These are phyloP conservation scores for Polygonum maritimum DNA, from an alignment of 148 eudicot genomes.

Conservation along the genomic window DNA sequence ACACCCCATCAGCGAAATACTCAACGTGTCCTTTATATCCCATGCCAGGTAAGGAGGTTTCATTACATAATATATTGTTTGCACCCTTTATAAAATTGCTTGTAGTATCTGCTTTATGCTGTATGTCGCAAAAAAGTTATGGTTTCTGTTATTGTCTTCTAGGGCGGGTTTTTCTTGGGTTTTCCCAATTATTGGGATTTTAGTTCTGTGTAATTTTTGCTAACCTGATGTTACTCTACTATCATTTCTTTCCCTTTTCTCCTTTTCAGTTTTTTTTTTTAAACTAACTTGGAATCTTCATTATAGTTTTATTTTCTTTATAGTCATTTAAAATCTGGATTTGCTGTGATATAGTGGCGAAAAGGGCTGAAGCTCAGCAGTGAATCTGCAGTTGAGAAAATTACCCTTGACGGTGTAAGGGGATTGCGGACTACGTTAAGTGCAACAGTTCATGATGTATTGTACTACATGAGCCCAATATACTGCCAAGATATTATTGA, in stretches of 20 bases:
- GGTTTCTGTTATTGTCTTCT: not conserved
- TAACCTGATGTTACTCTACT: not conserved
- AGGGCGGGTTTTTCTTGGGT: not conserved
- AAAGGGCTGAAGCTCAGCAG: conserved; percentile 85
- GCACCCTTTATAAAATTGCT: not conserved
- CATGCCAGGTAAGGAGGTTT: conserved; percentile 66
- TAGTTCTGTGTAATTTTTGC: not conserved
- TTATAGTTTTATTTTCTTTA: not conserved
- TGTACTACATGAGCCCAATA: conserved; percentile 99
- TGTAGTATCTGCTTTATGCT: not conserved
- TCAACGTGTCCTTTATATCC: conserved; percentile 88
- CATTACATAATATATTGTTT: not conserved
- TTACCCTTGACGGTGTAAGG: conserved; percentile 81
- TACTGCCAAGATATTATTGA: conserved; percentile 94
- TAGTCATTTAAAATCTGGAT: not conserved
- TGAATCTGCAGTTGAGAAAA: conserved; percentile 83
- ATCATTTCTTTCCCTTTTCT: not conserved
- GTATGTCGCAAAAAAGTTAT: not conserved
- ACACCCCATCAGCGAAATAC: conserved; percentile 68
- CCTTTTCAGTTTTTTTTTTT: not conserved
- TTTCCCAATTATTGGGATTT: not conserved
- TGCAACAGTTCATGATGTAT: conserved; percentile 95
- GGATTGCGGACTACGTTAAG: conserved; percentile 79
- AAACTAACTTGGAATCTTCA: not conserved
- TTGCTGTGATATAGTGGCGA: conserved; percentile 64